Evolutionary conservation across 352 stramenopile genomes (phyloP).

Genomic region (Globisporangium canariense): DNA sequence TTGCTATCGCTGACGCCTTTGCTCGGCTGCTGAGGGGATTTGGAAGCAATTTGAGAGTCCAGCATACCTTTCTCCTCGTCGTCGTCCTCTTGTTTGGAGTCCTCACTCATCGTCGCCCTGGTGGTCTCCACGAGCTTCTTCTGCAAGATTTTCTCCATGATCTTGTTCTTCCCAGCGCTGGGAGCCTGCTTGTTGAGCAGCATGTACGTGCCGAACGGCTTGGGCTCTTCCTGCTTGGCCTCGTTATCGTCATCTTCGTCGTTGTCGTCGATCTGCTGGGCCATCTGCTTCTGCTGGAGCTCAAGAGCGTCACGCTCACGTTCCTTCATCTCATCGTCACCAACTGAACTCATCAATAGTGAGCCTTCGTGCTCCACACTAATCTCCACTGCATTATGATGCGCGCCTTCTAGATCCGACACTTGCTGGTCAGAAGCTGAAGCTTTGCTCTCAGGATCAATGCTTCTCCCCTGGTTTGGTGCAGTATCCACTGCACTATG

Average conservation of each 20-base stretch:
- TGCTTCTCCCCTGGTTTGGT: no score
- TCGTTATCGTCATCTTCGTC: constrained; percentile 3
- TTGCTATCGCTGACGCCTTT: neutral
- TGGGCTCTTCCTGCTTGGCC: constrained; percentile 15
- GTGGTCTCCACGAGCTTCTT: constrained; percentile 11
- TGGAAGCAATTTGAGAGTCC: neutral
- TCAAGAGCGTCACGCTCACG: neutral
- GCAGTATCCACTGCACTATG: no score
- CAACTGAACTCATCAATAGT: neutral
- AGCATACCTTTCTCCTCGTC: constrained; percentile 1
- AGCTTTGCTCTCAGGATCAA: neutral
- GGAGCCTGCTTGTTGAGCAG: constrained; percentile 35
- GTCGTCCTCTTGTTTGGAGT: neutral
- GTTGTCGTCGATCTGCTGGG: neutral
- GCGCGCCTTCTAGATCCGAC: neutral
- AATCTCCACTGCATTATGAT: neutral
- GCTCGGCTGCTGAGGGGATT: neutral
- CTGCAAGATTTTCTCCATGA: constrained; percentile 35
- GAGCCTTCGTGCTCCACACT: neutral
- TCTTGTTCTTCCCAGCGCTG: constrained; percentile 30
- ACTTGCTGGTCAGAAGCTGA: neutral
- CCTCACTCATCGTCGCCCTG: neutral
- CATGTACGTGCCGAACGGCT: constrained; percentile 39
- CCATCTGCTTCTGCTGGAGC: neutral
- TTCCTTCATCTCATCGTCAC: neutral